Percentiles rank a stretch among this genome's conserved stretches.
phyloP scores from a whole-genome alignment of 768 basidiomycete genomes.

The Leccinum subgranulosum region DNA sequence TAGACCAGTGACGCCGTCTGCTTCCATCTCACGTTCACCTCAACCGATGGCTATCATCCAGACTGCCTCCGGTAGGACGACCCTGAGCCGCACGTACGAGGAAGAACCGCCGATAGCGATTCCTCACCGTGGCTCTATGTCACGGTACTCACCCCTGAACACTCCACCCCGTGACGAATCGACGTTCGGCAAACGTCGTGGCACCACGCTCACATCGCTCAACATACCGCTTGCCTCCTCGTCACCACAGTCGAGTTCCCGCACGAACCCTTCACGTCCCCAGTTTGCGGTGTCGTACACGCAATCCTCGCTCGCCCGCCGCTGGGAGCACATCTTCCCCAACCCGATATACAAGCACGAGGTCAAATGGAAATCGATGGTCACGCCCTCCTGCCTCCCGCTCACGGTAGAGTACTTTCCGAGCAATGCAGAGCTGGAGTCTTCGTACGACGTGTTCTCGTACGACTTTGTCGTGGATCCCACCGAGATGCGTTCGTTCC shows the following conservation, averaged over 20 bases:
- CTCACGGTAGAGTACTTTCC: slow-evolving; percentile 91
- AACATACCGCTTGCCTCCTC: slow-evolving; percentile 47
- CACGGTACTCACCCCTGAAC: slow-evolving; percentile 59
- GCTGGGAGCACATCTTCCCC: slow-evolving; percentile 89
- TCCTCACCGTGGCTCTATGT: slow-evolving; percentile 46
- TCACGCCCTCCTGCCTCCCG: slow-evolving; percentile 84
- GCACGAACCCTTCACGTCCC: slow-evolving; percentile 69
- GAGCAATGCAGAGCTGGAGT: slow-evolving; percentile 66
- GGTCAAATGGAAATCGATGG: slow-evolving; percentile 88
- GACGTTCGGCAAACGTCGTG: slow-evolving; percentile 52
- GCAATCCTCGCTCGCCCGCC: slow-evolving; percentile 71
- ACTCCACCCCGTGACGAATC: slow-evolving; percentile 72
- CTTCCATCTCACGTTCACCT: slow-evolving; percentile 36
- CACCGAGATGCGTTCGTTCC: slow-evolving; percentile 80
- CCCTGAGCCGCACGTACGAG: slow-evolving; percentile 51
- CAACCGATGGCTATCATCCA: slow-evolving; percentile 40
- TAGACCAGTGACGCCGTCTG: slow-evolving; percentile 28
- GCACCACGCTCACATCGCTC: slow-evolving; percentile 37
- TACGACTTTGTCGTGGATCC: slow-evolving; percentile 89
- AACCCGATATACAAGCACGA: slow-evolving; percentile 73
- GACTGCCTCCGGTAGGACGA: slow-evolving; percentile 41
- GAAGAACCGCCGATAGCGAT: slow-evolving; percentile 46
- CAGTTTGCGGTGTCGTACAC: slow-evolving; percentile 53
- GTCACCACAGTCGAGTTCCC: slow-evolving; percentile 34
- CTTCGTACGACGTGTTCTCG: slow-evolving; percentile 75